Base-by-base conservation (phyloP, 495 filamentous ascomycete species). In the Clohesyomyces aquaticus region DNA sequence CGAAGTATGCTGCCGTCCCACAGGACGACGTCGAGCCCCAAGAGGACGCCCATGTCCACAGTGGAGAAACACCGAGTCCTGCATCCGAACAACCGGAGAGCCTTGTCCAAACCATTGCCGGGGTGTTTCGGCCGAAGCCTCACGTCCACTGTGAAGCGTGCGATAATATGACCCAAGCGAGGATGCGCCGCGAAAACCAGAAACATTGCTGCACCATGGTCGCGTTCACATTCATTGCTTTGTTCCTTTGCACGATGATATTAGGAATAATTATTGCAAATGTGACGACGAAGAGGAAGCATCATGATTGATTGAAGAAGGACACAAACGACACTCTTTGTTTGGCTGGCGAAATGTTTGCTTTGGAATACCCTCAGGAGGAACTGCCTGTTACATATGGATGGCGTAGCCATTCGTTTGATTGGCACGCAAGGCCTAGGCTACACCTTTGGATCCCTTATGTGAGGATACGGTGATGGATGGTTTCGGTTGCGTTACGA, bases 61-160 rank as follows among this genome's bases (percentile, higher is more conserved):
- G 18, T 2, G 16, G 28, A 10, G 9, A 26, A n/a, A 1, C 47
- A 2, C n/a, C 55, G 8, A 58, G 27, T 25, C 28, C 55, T 22
- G 23, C 27, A 19, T 55, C 62, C 1, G 3, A 16, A 21, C 25
- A 56, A 27, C 53, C 6, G 6, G 53, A 57, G 46, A 47, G 21
- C 18, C 19, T 59, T 16, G 21, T 22, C 3, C 62, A 65, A 18
- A 59, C 62, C 16, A 45, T 65, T 29, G 55, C 55, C 10, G 61
- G 61, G n/a, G 53, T 64, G n/a, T 55, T 57, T 38, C 27, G 52
- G 8, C 61, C 61, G 28, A 64, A 58, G 18, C 62, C 62, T 4
- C 62, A 65, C 41, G 28, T 35, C 1, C 62, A 65, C 42, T 65
- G 62, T 49, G 55, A 59, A 19, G 21, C 23, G 38, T 65, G 62